Evolutionary conservation across 768 basidiomycete genomes (phyloP).

Genomic region (Mycena polygramma): DNA sequence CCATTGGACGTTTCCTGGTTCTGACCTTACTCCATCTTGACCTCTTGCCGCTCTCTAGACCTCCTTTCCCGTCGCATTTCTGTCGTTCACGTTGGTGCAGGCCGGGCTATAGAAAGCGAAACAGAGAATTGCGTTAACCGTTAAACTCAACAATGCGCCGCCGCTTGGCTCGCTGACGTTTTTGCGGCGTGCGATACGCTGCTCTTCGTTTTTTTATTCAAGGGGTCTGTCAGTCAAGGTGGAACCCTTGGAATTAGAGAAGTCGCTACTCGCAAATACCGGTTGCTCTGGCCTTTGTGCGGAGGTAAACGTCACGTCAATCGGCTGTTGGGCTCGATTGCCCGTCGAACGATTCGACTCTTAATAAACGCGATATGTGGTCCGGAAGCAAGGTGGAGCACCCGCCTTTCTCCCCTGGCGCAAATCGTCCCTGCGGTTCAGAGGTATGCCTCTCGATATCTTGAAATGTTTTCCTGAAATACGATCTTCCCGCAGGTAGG

Average conservation of each 20-base stretch:
- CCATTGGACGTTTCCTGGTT: conserved; percentile 12
- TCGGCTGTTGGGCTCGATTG: conserved; percentile 4
- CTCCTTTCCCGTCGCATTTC: conserved; percentile 30
- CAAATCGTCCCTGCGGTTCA: neutral
- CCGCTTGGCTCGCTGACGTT: conserved; percentile 10
- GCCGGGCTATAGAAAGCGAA: conserved; percentile 4
- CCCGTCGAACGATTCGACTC: conserved; percentile 24
- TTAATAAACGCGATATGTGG: conserved; percentile 23
- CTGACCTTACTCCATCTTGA: conserved; percentile 29
- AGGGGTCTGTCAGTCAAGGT: conserved; percentile 26
- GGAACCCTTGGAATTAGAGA: conserved; percentile 24
- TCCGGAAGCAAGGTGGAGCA: neutral
- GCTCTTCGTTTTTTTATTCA: conserved; percentile 46
- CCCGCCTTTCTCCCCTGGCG: neutral
- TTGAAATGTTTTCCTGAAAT: neutral
- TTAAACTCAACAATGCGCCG: conserved; percentile 10
- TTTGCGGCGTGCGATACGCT: conserved; percentile 15
- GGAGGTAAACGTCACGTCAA: conserved; percentile 53
- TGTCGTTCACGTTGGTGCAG: neutral
- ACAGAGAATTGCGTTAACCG: conserved; percentile 2
- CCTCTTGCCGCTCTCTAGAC: conserved; percentile 17
- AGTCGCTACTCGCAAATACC: neutral
- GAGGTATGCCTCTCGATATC: conserved; percentile 8
- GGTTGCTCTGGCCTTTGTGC: conserved; percentile 17
- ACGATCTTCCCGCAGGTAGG: conserved; percentile 29